Percentiles rank a stretch among this genome's conserved stretches.
Conservation (phyloP, 352 stramenopile species). For the Phytophthora chlamydospora region DNA sequence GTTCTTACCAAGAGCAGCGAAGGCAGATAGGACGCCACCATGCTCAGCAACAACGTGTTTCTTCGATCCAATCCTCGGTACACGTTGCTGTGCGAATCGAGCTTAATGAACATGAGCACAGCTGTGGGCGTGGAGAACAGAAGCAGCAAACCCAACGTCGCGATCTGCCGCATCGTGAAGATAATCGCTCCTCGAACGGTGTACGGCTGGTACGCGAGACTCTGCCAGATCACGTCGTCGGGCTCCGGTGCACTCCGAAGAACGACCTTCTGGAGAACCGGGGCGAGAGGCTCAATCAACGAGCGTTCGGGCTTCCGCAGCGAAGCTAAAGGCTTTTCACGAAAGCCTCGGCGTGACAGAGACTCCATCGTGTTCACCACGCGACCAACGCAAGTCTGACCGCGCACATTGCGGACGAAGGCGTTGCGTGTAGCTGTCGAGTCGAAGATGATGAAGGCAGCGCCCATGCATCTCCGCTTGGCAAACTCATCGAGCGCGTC, state of each 20-base stretch:
- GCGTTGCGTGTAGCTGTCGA: constrained; percentile 60
- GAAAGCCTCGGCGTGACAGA: constrained; percentile 29
- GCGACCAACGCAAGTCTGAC: constrained; percentile 47
- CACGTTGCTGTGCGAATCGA: constrained; percentile 68
- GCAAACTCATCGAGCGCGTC: constrained; percentile 67
- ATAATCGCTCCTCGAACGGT: constrained; percentile 43
- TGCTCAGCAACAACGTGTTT: constrained; percentile 60
- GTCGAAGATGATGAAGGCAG: constrained; percentile 80
- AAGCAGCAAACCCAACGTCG: constrained; percentile 61
- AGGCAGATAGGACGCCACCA: constrained; percentile 74
- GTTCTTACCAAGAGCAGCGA: constrained; percentile 67
- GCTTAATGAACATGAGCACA: constrained; percentile 84
- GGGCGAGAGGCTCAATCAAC: constrained; percentile 35
- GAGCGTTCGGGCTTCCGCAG: constrained; percentile 21
- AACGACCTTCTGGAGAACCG: constrained; percentile 53
- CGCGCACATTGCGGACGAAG: constrained; percentile 59
- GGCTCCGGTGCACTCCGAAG: constrained; percentile 75
- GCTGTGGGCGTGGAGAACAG: constrained; percentile 81
- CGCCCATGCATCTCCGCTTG: constrained; percentile 61
- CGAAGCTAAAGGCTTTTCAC: constrained; percentile 20
- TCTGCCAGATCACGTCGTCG: constrained; percentile 81
- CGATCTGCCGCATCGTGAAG: constrained; percentile 55
- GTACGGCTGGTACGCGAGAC: constrained; percentile 64
- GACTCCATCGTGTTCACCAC: constrained; percentile 46
- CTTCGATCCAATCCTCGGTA: constrained; percentile 53